A percentile compares a stretch with the other conserved stretches of the same genome.
Conservation (phyloP, 768 basidiomycete genomes). For the Cystofilobasidium macerans region DNA sequence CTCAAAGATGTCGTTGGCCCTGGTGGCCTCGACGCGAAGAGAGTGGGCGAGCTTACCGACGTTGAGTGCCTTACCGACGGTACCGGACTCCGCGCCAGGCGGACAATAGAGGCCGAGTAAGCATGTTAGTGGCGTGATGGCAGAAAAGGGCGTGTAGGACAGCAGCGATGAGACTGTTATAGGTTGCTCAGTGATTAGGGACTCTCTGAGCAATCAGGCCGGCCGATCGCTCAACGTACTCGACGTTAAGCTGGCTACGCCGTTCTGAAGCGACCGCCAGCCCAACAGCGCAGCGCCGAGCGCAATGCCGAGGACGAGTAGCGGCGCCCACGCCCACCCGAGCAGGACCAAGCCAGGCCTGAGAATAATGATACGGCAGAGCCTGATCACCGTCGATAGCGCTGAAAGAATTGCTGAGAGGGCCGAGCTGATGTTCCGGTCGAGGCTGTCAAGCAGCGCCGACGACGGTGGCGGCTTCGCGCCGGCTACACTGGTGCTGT, state of each 20-base stretch:
- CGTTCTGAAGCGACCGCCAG: background rate
- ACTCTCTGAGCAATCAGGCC: background rate
- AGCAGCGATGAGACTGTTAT: background rate
- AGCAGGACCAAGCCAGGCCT: background rate
- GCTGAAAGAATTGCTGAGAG: background rate
- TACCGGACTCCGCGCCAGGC: background rate
- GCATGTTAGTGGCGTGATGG: background rate
- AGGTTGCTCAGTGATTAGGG: background rate
- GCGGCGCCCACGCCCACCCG: background rate
- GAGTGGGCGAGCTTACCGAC: slow-evolving; percentile 26
- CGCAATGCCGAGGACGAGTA: background rate
- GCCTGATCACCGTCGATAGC: background rate
- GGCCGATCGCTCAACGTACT: background rate
- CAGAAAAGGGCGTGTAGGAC: background rate
- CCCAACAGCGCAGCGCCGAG: background rate
- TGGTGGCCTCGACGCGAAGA: slow-evolving; percentile 23
- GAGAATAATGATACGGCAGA: background rate
- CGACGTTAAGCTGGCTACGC: background rate
- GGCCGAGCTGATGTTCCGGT: background rate
- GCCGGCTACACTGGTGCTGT: too few species aligned
- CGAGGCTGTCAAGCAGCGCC: background rate
- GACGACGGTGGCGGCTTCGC: background rate
- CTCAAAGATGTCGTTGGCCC: slow-evolving; percentile 33
- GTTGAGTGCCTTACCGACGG: slow-evolving; percentile 13
- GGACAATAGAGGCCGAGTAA: background rate